These are phyloP conservation scores for Cystobasidium sp. DNA, from an alignment of 1,284 basidiomycete species.

Conservation along the genomic window DNA sequence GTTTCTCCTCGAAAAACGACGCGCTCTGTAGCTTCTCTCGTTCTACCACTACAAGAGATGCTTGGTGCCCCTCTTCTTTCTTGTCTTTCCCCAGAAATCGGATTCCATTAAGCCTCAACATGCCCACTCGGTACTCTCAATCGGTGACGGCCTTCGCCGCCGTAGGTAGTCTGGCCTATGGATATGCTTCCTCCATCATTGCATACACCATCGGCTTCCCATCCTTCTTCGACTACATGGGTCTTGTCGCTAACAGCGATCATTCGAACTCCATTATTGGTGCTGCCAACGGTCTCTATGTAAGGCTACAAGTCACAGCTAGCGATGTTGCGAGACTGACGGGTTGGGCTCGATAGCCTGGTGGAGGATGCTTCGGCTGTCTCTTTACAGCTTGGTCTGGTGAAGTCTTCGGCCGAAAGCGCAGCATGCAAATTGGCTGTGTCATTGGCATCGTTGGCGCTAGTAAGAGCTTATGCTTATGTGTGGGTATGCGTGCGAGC, in stretches of 20 bases:
- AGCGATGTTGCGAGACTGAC: not conserved
- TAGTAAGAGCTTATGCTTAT: not conserved
- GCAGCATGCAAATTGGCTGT: constrained; percentile 11
- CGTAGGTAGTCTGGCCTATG: constrained; percentile 5
- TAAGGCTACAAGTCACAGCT: not conserved
- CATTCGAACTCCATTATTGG: constrained; percentile 12
- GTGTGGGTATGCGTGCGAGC: not conserved
- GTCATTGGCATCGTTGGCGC: constrained; percentile 7
- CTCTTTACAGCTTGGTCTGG: constrained; percentile 10
- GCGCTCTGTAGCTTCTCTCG: not conserved
- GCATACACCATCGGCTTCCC: constrained; percentile 4
- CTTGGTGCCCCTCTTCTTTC: constrained; percentile 5
- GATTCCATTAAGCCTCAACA: not conserved
- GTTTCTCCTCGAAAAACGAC: too few species aligned
- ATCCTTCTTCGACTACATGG: constrained; percentile 9
- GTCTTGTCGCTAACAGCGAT: not conserved
- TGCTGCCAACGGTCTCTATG: constrained; percentile 15
- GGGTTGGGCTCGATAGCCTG: not conserved
- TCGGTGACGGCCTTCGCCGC: constrained; percentile 10
- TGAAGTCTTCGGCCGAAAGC: constrained; percentile 3
- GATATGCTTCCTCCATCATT: constrained; percentile 1
- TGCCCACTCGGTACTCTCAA: constrained; percentile 10
- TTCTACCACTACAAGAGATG: not conserved
- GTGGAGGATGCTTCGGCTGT: constrained; percentile 7
- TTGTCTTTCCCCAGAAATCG: not conserved